Evolutionary conservation across 441 rosid genomes (phyloP), one percentile per base, ranked within the genome.

Genomic region (Dalechampia spathulata): DNA sequence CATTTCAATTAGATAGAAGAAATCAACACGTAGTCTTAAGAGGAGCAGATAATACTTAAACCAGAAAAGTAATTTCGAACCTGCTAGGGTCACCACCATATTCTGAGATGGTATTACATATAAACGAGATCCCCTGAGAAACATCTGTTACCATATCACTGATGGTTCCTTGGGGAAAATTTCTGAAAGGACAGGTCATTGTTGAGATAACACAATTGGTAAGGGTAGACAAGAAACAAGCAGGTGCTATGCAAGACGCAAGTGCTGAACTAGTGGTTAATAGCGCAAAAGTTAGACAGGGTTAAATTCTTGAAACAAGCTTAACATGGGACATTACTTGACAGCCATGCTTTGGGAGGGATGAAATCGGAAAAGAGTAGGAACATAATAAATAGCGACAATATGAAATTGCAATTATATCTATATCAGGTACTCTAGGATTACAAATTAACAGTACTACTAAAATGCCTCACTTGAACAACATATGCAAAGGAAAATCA

Each of bases 81-180:
- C 96, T 85, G 49, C 77, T 72, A 61, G 95, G 96, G 61, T 93
- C 99, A 58, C 99, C 99, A 60, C 97, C 97, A 68, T 75, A 83
- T 57, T 76, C 86, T 55, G 78, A 70, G 66, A 93, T 83, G 72
- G 70, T 65, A 60, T 85, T 79, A 78, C 84, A 83, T 64, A 93
- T 63, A 72, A 83, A 93, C 26, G 99, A 80, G 58, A 93, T 83
- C 44, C 97, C 99, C 70, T 80, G 72, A 59, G 89, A 68, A 27
- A 72, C 79, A 81, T 93, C 99, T 25, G 61, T 57, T 47, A 87
- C 90, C 99, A 89, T 93, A 68, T 93, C 97, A 62, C 93, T 81
- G 37, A 93, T 79, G 52, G 96, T 93, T 64, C 97, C 99, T 70
- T 93, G 96, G 60, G 99, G 99, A 58, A 93, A 93, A 72, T 93